Evolutionary conservation across 495 filamentous ascomycete species (phyloP).

Genomic region (Cairneyella variabilis): DNA sequence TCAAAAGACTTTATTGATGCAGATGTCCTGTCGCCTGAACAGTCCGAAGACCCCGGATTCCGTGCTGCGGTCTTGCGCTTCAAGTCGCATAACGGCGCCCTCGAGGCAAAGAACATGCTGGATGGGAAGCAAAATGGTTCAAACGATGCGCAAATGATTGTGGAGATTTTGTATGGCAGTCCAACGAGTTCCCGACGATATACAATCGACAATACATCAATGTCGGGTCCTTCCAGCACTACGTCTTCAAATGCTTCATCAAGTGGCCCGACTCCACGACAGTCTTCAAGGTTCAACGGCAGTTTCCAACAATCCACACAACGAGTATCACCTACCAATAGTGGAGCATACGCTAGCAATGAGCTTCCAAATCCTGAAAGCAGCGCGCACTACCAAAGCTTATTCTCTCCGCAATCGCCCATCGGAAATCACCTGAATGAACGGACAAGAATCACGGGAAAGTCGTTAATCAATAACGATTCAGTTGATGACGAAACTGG

Average conservation of each 20-base stretch:
- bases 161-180: constrained; percentile 61
- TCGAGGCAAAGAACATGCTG: constrained; percentile 71
- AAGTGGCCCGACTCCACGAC: constrained; percentile 55
- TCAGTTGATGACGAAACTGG: constrained; percentile 78
- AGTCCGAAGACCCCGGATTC: constrained; percentile 67
- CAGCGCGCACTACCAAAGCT: constrained; percentile 59
- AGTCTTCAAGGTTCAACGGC: constrained; percentile 73
- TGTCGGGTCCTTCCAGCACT: constrained; percentile 35
- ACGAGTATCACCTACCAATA: constrained; percentile 60
- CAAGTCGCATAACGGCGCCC: constrained; percentile 62
- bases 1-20: constrained; percentile 76
- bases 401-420: constrained; percentile 83
- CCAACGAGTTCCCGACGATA: constrained; percentile 37
- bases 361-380: constrained; percentile 60
- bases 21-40: constrained; percentile 63
- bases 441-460: constrained; percentile 68
- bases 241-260: constrained; percentile 52
- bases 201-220: constrained; percentile 31
- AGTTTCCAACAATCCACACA: constrained; percentile 74
- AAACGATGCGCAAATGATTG: constrained; percentile 73
- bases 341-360: constrained; percentile 48
- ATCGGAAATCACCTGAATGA: constrained; percentile 72
- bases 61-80: constrained; percentile 74
- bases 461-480: constrained; percentile 82
- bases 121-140: constrained; percentile 75